These are phyloP conservation scores for Aureobasidium sp. DNA, from an alignment of 2,329 filamentous ascomycete species.

Conservation along the genomic window DNA sequence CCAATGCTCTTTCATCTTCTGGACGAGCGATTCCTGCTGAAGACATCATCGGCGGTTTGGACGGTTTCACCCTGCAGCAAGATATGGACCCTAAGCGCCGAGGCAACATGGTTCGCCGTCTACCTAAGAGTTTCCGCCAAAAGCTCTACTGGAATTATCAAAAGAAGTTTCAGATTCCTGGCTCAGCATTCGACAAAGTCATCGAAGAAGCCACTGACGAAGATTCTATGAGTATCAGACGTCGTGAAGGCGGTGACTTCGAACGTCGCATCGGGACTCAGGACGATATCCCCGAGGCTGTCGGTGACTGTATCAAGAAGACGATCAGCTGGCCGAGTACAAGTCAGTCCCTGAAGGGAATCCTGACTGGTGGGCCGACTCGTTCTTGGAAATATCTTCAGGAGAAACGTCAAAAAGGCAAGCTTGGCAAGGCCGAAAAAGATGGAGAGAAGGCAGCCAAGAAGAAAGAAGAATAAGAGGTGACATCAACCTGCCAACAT, in stretches of 20 bases:
- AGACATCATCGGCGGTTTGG: constrained; percentile 40
- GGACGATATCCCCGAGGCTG: constrained; percentile 59
- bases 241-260: constrained; percentile 73
- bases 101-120: constrained; percentile 90
- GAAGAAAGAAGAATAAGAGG: not conserved
- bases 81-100: constrained; percentile 89
- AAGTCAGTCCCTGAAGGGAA: constrained; percentile 75
- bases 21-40: constrained; percentile 44
- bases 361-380: constrained; percentile 67
- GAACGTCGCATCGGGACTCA: constrained; percentile 78
- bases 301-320: constrained; percentile 71
- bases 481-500: too few species aligned
- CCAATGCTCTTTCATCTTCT: constrained; percentile 27
- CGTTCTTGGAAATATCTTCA: constrained; percentile 67
- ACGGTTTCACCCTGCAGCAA: constrained; percentile 66
- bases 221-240: constrained; percentile 57
- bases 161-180: constrained; percentile 78
- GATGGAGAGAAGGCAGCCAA: constrained; percentile 12
- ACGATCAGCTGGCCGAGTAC: constrained; percentile 92
- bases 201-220: constrained; percentile 69
- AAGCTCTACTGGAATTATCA: constrained; percentile 95
- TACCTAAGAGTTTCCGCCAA: constrained; percentile 78
- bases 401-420: constrained; percentile 59
- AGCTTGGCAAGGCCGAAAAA: constrained; percentile 17
- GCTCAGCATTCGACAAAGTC: constrained; percentile 76